Base-by-base conservation (phyloP, 75 land plant species). In the Picea sitchensis region DNA sequence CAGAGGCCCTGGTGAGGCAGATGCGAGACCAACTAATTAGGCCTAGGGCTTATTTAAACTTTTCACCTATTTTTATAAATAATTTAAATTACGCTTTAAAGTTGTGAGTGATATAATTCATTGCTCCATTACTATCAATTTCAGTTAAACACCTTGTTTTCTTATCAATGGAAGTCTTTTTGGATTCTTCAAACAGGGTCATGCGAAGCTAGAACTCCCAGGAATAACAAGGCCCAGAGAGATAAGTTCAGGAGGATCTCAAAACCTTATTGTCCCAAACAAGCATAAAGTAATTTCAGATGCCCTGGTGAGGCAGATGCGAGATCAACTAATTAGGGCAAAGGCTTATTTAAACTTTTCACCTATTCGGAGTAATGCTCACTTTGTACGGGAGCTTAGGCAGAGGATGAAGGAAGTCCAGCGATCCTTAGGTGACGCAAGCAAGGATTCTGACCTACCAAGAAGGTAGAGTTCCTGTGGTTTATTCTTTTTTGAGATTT, bases 11-110 rank as follows among this genome's bases (percentile, higher is more conserved):
- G 23, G 94, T 96, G 1, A 81, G 93, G 20, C 88, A 90, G 13
- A 91, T 98, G 72, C 87, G 92, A 68, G 96, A 98, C 76, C 99
- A 95, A 78, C 87, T 98, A 75, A 87, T 98, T 54, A 88, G 93
- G 79, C 96, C 94, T 21, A 96, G 86, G 73, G 87, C 90, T 17
- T 98, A 89, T 81, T 85, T 91, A 65, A 85, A 88, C 67, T 86
- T 95, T 75, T 83, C 89, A 56, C 7, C 6, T 0, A 17, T 26
- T 32, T 5, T 51, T 51, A 9, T 51, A 51, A 51, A 51, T 51
- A 51, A 51, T 9, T 9, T 51, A 21, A 21, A 5, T 15, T 30
- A 58, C 15, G 0, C 77, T 54, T 76, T 15, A 20, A 54, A 26
- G 56, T 0, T 61, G 62, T 32, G 20, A 30, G 11, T 23, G 31